Evolutionary conservation across 1,284 basidiomycete species (phyloP), one percentile per base, ranked within the genome.

Genomic region (Apiotrichum mycotoxinovorans): DNA sequence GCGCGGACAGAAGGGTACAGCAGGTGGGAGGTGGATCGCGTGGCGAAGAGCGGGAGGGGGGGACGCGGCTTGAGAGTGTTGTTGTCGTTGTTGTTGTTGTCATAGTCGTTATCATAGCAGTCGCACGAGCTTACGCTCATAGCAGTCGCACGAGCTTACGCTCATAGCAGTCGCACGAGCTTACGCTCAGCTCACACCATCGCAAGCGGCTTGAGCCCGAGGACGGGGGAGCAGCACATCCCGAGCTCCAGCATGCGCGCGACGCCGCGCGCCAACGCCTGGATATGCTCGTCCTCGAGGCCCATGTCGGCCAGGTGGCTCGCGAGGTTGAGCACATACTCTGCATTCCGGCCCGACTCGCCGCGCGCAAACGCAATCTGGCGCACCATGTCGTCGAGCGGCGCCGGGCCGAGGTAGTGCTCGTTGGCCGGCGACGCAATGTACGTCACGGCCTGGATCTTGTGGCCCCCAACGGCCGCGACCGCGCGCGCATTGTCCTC

Each of bases 261-360:
- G 11, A 55, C 51, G n/a, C 51, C 56, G 26, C 42, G 34, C 12
- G 60, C 60, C 12, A 61, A 51, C 8, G 40, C 40, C 33, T 52
- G 46, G 44, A 61, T 54, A 23, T 61, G 60, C 30, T 54, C 56
- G 42, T 61, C 56, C 10, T 52, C 51, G 20, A 61, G 56, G n/a
- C 60, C 60, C 52, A 57, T 57, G 22, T 55, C 51, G 22, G 37
- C 12, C 5, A 61, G 53, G 26, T 55, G 52, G 1, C 22, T 14
- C 12, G 60, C 60, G 43, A 61, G 54, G 47, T 56, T 61, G 42
- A 61, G 54, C 3, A 61, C 60, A 27, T 61, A 61, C 46, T 61
- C 50, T 18, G 22, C 23, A 15, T 52, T 52, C 18, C 33, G 26
- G 5, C 50, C 50, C 14, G n/a, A 23, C 41, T 52, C 50, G 40